Evolutionary conservation across 805 yeast genomes (phyloP).

Genomic region (Candida hungchunana): DNA sequence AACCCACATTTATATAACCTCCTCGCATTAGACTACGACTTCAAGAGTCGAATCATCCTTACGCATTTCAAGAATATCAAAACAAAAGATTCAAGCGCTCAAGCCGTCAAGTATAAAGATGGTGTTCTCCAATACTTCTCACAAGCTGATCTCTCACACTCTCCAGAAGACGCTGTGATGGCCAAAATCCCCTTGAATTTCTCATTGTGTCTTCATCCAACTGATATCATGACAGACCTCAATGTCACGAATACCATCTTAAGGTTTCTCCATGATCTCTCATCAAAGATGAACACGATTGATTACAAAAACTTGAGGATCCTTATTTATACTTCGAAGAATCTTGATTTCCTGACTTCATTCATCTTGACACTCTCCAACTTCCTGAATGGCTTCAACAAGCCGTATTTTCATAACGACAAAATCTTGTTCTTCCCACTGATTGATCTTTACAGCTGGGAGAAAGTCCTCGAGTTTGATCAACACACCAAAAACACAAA

Average conservation of each 20-base stretch:
- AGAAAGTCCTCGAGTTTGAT: constrained; percentile 32
- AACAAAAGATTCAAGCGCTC: constrained; percentile 11
- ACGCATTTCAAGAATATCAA: constrained; percentile 22
- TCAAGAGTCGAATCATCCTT: constrained; percentile 21
- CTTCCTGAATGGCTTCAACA: constrained; percentile 37
- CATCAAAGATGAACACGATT: constrained; percentile 33
- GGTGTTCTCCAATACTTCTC: constrained; percentile 24
- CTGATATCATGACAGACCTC: constrained; percentile 21
- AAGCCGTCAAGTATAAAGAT: constrained; percentile 18
- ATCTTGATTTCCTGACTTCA: constrained; percentile 39
- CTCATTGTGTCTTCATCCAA: constrained; percentile 19
- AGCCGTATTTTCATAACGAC: constrained; percentile 39
- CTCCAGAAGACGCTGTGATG: constrained; percentile 32
- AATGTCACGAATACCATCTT: constrained; percentile 24
- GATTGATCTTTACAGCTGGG: constrained; percentile 56
- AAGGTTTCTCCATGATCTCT: constrained; percentile 28
- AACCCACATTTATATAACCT: constrained; percentile 17
- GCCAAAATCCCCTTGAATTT: constrained; percentile 29
- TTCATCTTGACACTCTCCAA: constrained; percentile 38
- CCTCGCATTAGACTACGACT: constrained; percentile 18
- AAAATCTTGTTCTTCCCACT: constrained; percentile 48
- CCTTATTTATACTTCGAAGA: constrained; percentile 34
- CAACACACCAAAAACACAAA: constrained; percentile 26
- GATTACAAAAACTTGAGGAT: constrained; percentile 38
- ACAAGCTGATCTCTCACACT: constrained; percentile 27